Base-by-base conservation (phyloP, 352 stramenopile species). In the Pythium brachiatum region DNA sequence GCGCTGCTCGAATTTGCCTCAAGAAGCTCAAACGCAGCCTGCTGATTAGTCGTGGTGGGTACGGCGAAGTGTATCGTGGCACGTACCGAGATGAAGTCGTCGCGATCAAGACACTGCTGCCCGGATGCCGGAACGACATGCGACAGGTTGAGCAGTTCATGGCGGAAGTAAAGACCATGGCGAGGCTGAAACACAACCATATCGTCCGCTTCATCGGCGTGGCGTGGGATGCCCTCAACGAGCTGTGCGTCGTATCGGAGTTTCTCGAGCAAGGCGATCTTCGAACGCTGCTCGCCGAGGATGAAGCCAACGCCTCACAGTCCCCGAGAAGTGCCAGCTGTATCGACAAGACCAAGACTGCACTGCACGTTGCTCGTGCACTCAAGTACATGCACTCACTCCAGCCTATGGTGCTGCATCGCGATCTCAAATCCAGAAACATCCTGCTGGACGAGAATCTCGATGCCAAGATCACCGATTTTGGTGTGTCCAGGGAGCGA, bases 181-280 rank as follows among this genome's bases (percentile, higher is more conserved):
- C 79, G 0, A 69, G 66, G 34, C 59, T 92, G 18, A 73, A 86
- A 16, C 83, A 92, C 60, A 68, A 72, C 36, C 79, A 76, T 44
- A 85, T 92, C 38, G 79, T 92, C 8, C 62, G 55, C 20, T 89
- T 92, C 36, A 67, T 90, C 25, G 83, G 81, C 4, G 80, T 89
- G 21, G 80, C 79, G 15, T 92, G 82, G 79, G 73, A 74, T 29
- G 64, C 68, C 18, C 59, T 71, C 18, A 61, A 61, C 5, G 60
- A 69, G 15, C 50, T 75, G 6, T 70, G 64, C 26, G 55, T 64
- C 0, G 61, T 79, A 0, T 58, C 66, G 0, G 68, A 76, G 52
- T 79, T 70, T 34, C 66, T 79, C 51, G 16, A 39, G n/a, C 27
- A 44, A 39, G 53, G 60, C 1, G 60, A 68, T 47, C 34, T 68